Evolutionary conservation across 2,329 filamentous ascomycete species (phyloP).

Genomic region (Clonostachys solani): DNA sequence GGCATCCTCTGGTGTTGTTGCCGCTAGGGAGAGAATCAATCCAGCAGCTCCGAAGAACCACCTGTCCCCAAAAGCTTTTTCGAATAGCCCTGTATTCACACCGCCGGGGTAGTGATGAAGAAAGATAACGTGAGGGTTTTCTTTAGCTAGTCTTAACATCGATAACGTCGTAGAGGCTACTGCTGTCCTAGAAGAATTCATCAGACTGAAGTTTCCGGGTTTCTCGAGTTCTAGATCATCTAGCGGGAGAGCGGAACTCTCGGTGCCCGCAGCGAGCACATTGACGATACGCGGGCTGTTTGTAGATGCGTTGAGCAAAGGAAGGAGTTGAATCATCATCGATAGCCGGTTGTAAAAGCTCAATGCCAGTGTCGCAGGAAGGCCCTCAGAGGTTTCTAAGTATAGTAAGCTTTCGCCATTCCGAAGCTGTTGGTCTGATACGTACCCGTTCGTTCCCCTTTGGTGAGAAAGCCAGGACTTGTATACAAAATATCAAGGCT

Average conservation of each 20-base stretch:
- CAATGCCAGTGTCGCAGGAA: not conserved
- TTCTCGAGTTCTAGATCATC: slow-evolving; percentile 1
- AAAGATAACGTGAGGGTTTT: not conserved
- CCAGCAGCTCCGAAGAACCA: not conserved
- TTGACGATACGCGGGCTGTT: not conserved
- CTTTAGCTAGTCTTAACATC: not conserved
- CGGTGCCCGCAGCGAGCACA: not conserved
- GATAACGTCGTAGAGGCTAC: not conserved
- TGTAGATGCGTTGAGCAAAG: not conserved
- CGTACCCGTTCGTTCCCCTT: not conserved
- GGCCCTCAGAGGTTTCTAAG: not conserved
- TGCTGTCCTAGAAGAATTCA: not conserved
- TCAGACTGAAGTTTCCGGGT: not conserved
- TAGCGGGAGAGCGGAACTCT: slow-evolving; percentile 1
- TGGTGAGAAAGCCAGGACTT: not conserved
- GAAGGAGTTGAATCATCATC: not conserved
- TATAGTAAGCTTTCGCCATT: no score
- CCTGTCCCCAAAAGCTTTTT: not conserved
- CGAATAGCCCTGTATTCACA: not conserved
- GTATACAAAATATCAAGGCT: not conserved
- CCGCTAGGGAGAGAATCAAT: not conserved
- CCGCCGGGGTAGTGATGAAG: slow-evolving; percentile 1
- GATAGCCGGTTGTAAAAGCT: not conserved
- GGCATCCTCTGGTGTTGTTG: not conserved
- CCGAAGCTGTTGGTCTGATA: no score